Conservation (phyloP, 2,329 filamentous ascomycete species). For the Botrytis fragariae region DNA sequence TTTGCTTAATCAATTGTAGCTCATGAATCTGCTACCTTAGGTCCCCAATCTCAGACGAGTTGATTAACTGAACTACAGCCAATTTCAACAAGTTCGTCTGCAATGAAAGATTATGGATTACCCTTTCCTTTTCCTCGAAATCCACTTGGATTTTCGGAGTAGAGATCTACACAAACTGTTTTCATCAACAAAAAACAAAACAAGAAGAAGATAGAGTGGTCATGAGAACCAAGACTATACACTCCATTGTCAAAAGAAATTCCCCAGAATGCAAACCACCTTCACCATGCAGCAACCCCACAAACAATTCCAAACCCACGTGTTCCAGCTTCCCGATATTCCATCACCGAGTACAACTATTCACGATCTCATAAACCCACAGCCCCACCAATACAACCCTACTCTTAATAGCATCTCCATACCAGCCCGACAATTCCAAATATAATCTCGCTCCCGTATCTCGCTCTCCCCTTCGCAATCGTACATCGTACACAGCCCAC, state of each 20-base stretch:
- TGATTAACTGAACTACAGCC: not conserved
- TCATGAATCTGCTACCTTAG: not conserved
- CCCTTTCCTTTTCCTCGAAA: not conserved
- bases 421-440: not conserved
- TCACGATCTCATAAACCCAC: not conserved
- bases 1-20: not conserved
- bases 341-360: not conserved
- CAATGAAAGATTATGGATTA: not conserved
- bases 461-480: not conserved
- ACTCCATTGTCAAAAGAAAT: not conserved
- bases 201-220: not conserved
- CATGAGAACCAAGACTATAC: not conserved
- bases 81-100: not conserved
- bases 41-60: not conserved
- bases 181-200: too few relatives aligned
- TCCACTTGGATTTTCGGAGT: not conserved
- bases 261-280: not conserved
- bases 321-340: not conserved
- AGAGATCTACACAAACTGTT: not conserved
- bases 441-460: not conserved
- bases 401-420: not conserved
- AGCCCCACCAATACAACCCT: not conserved
- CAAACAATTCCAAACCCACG: not conserved
- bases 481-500: not conserved
- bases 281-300: not conserved